Evolutionary conservation across 352 stramenopile genomes (phyloP), one percentile per base, ranked within the genome.

Genomic region (Pythium myriotylum): DNA sequence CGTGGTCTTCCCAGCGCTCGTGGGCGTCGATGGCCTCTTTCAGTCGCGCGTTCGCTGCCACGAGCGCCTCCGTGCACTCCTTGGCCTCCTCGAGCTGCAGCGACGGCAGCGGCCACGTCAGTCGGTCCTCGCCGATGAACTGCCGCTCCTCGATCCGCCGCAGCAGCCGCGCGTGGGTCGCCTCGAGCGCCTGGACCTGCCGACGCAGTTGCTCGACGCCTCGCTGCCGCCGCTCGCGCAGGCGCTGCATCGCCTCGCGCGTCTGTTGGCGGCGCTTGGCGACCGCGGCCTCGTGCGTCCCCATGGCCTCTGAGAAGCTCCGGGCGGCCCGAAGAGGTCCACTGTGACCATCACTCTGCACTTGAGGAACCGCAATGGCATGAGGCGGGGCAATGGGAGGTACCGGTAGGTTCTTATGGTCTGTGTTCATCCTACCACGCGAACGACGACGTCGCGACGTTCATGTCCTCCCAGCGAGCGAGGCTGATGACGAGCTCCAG

Each of bases 401-500:
- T n/a, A n/a, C n/a, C n/a, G n/a, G n/a, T n/a, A n/a, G n/a, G n/a
- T n/a, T n/a, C n/a, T n/a, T n/a, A n/a, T n/a, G n/a, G n/a, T n/a
- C n/a, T n/a, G n/a, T n/a, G n/a, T n/a, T 43, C 13, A 43, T 6
- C 5, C 29, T 5, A 35, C 59, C 49, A 32, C 29, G 12, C 59
- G 50, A 17, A 35, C 32, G 50, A 19, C 26, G 49, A 62, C 53
- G 67, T 62, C 1, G 64, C 67, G 22, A 84, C 67, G 52, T 82
- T 85, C 29, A 72, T 71, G 52, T 79, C 77, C 54, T 86, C 78
- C 78, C 78, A 88, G 12, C 74, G 69, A 49, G 78, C 29, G 40
- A 88, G 59, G 6, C 73, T 73, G 47, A 88, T 68, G n/a, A 88
- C 68, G 16, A 69, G 79, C 62, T 88, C 74, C n/a, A 81, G 61